Evolutionary conservation across 2,329 filamentous ascomycete species (phyloP).

Genomic region (Calonectria pauciramosa): DNA sequence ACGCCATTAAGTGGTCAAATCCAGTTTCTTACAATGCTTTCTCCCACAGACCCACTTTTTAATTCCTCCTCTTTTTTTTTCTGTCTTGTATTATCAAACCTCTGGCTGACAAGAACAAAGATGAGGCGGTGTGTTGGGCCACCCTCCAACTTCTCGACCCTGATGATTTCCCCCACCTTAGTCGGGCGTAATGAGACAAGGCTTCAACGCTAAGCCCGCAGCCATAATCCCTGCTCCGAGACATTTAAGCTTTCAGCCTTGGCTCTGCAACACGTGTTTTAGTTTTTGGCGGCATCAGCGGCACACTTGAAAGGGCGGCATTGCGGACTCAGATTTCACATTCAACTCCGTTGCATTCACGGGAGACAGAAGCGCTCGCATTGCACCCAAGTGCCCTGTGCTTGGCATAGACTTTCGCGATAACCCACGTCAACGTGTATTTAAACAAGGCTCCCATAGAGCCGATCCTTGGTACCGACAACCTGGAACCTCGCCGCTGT

Average conservation of each 20-base stretch:
- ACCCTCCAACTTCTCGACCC: not conserved
- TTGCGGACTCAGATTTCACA: not conserved
- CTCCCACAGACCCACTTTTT: no score
- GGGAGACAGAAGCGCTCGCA: not conserved
- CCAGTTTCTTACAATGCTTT: no score
- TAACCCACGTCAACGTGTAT: slow-evolving; percentile 11
- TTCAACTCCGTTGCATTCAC: not conserved
- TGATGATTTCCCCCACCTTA: not conserved
- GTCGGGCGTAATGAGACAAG: slow-evolving; percentile 4
- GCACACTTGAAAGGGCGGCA: not conserved
- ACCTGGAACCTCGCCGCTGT: not conserved
- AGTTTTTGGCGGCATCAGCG: slow-evolving; percentile 6
- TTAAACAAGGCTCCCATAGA: slow-evolving; percentile 10
- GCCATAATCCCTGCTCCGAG: not conserved
- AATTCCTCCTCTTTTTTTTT: no score
- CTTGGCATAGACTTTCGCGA: slow-evolving; percentile 3
- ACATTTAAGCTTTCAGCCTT: slow-evolving; percentile 8
- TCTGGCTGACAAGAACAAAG: not conserved
- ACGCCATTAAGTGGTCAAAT: no score
- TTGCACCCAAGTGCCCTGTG: slow-evolving; percentile 1
- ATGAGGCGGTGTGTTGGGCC: not conserved
- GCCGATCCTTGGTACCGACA: slow-evolving; percentile 7
- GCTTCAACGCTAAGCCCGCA: not conserved
- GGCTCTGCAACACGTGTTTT: slow-evolving; percentile 5
- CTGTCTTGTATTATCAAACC: not conserved